A percentile compares a stretch with the other conserved stretches of the same genome.
phyloP scores from a whole-genome alignment of 768 basidiomycete genomes.

The Boletus reticulatus region DNA sequence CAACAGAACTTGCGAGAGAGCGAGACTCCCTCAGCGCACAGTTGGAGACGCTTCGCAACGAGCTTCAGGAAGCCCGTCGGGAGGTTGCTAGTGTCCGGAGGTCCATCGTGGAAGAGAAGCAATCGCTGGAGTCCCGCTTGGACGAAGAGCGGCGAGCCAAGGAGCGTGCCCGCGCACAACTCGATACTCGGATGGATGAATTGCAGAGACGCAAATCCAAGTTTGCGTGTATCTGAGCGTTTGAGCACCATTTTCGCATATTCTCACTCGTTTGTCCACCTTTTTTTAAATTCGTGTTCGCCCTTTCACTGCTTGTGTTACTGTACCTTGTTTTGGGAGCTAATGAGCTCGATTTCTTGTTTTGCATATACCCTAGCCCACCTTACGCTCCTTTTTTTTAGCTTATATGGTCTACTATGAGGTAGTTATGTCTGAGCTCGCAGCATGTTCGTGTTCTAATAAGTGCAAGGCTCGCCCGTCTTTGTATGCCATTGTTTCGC shows the following conservation, averaged over 20 bases:
- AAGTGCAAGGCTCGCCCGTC: conserved; percentile 11
- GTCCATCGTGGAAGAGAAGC: conserved; percentile 87
- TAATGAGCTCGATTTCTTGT: conserved; percentile 21
- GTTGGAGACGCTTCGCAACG: conserved; percentile 63
- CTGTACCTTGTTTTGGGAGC: conserved; percentile 28
- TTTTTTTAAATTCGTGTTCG: conserved; percentile 9
- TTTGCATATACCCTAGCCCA: conserved; percentile 30
- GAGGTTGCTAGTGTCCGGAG: conserved; percentile 76
- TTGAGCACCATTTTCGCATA: not conserved
- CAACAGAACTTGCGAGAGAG: conserved; percentile 84
- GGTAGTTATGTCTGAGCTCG: conserved; percentile 21
- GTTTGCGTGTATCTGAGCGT: conserved; percentile 77
- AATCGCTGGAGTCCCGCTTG: conserved; percentile 75
- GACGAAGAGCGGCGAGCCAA: conserved; percentile 89
- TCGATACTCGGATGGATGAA: conserved; percentile 87
- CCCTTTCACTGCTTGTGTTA: conserved; percentile 29
- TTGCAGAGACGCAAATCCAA: conserved; percentile 84
- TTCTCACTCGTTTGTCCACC: conserved; percentile 1
- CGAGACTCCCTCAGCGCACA: conserved; percentile 71
- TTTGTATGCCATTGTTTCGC: not conserved
- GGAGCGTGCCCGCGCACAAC: conserved; percentile 83
- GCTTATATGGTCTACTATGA: conserved; percentile 36
- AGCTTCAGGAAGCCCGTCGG: conserved; percentile 74
- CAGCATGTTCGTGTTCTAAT: conserved; percentile 26
- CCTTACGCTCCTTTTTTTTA: conserved; percentile 23